Evolutionary conservation across 2,329 filamentous ascomycete species (phyloP).

Genomic region (Colletotrichum abscissum): DNA sequence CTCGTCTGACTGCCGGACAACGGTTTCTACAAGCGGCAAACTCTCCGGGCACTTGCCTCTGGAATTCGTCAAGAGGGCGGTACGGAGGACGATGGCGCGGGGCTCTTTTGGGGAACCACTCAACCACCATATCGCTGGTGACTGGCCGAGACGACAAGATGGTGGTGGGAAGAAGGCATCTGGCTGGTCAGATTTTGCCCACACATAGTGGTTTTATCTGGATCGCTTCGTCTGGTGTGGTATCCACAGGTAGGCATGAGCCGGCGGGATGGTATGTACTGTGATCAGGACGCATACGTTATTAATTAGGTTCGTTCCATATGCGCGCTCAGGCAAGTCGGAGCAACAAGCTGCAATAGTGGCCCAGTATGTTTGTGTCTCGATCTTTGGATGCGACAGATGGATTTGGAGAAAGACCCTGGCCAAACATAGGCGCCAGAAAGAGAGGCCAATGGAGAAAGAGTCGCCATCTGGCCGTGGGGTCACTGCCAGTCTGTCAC

Average conservation of each 20-base stretch:
- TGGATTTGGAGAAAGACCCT: neutral
- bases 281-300: neutral
- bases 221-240: constrained; percentile 7
- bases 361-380: neutral
- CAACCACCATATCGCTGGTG: neutral
- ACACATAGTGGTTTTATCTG: neutral
- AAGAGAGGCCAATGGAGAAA: neutral
- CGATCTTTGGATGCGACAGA: neutral
- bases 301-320: neutral
- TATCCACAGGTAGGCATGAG: neutral
- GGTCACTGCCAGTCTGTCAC: neutral
- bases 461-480: neutral
- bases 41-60: constrained; percentile 9
- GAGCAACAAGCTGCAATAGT: neutral
- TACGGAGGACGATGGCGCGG: neutral
- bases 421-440: neutral
- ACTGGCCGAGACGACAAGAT: neutral
- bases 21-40: constrained; percentile 22
- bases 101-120: constrained; percentile 12
- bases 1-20: constrained; percentile 25
- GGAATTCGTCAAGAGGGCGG: neutral
- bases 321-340: neutral
- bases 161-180: neutral
- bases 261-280: neutral
- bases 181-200: neutral